Base-by-base conservation (phyloP, 2,329 filamentous ascomycete genomes). In the Cytospora schulzeri region DNA sequence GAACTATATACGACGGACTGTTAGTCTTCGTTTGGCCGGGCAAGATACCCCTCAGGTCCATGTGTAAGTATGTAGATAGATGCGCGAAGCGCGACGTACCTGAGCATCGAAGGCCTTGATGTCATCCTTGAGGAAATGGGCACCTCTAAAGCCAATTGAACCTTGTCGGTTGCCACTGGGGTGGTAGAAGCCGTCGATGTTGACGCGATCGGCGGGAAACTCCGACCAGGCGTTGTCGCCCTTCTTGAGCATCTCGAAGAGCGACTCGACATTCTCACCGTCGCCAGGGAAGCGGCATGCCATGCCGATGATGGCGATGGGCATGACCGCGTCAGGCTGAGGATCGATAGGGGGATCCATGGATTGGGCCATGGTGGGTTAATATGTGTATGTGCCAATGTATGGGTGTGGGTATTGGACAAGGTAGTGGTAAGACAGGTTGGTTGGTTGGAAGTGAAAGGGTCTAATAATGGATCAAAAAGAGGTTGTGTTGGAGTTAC, bases 231-330 rank as follows among this genome's bases (percentile, higher is more conserved):
- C 87, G 73, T 91, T 89, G 0, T 88, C 80, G 15, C 89, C 89
- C 68, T 87, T 83, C 69, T 85, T 82, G 11, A 92, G 78, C 2
- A 92, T 77, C 38, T 90, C 84, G 89, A 89, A 92, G 59, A 90
- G 85, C 35, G 81, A 80, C 48, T 89, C 85, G 55, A 83, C 81
- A 69, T 81, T 83, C 24, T 83, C 82, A 65, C 87, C 85, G 63
- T 71, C 69, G 45, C 85, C 75, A 14, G 88, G 88, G 71, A 88
- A 88, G 58, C 88, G 81, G 68, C 88, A 87, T 54, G 88, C 84
- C 80, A 89, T 87, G 67, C 87, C 87, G 53, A 90, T 83, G 65
- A 91, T 89, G 67, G 88, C 88, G 70, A 91, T 85, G 73, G 88
- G 65, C 56, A 64, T 33, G 28, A 66, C 62, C 28, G 57, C 59